Evolutionary conservation across 2,329 filamentous ascomycete species (phyloP), one percentile per base, ranked within the genome.

Genomic region (Didymella sp.): DNA sequence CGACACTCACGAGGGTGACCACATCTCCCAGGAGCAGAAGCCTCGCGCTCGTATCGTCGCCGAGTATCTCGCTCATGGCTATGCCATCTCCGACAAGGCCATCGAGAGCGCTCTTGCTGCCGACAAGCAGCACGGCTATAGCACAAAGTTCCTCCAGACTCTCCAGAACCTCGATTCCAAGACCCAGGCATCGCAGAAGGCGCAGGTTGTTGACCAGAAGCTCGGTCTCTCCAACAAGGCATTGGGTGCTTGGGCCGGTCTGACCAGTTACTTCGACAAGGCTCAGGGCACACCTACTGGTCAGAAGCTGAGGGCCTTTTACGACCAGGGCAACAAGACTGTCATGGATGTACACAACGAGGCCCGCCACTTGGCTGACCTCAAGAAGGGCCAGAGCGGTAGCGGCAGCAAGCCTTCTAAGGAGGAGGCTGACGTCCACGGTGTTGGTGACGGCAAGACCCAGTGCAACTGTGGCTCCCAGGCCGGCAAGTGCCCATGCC

Each of bases 51-150:
- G 95, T 70, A 96, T 99, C 76, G 79, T 97, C 47, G 95, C 95
- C 64, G 95, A 99, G 81, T 97, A 98, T 78, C 89, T 99, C 30
- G 93, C 95, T 11, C 92, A 97, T 71, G 95, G 95, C 67, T 99
- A 99, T 80, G 85, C 88, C 35, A 83, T 98, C 63, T 92, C 85
- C 59, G 88, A 90, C 73, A 81, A 84, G 54, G 90, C 91, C 47
- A 88, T 96, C 67, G 85, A 95, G 80, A 85, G 85, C 61, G 94
- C 92, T 61, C 90, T 99, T 71, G 86, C 91, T 27, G 87, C 98
- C 48, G 95, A 99, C 81, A 82, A 90, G 75, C 89, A 94, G 80
- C 93, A 98, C 79, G 91, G 91, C 66, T 88, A 98, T 71, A 90
- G 89, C 56, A 82, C 77, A 72, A 87, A 88, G 68, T 99, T 99